These are phyloP conservation scores for Keithomyces neogunnii DNA, from an alignment of 2,329 filamentous ascomycete genomes.

Conservation along the genomic window DNA sequence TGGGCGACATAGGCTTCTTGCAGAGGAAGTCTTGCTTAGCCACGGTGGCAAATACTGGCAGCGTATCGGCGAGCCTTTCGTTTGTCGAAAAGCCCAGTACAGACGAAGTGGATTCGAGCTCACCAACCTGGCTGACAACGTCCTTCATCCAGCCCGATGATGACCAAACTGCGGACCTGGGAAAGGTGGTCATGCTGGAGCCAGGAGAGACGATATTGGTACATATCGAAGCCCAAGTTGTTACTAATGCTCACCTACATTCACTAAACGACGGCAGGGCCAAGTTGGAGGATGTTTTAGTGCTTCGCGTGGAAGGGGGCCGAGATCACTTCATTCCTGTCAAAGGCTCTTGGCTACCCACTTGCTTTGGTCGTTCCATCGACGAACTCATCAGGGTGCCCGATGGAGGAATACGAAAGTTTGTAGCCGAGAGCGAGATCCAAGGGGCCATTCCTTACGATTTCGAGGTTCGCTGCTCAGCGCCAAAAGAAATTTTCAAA, in stretches of 20 bases:
- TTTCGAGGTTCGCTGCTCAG: slow-evolving; percentile 62
- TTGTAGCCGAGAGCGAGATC: slow-evolving; percentile 29
- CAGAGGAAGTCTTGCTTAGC: slow-evolving; percentile 57
- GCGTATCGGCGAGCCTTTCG: slow-evolving; percentile 67
- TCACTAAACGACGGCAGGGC: slow-evolving; percentile 61
- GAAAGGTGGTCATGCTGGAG: slow-evolving; percentile 56
- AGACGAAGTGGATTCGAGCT: slow-evolving; percentile 31
- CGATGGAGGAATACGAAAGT: slow-evolving; percentile 63
- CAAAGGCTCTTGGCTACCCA: slow-evolving; percentile 68
- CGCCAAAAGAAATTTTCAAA: slow-evolving; percentile 80
- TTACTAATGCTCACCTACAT: slow-evolving; percentile 53
- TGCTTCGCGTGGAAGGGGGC: slow-evolving; percentile 74
- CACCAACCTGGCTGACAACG: slow-evolving; percentile 62
- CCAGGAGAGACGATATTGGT: slow-evolving; percentile 77
- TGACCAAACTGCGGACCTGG: slow-evolving; percentile 22
- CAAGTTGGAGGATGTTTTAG: slow-evolving; percentile 74
- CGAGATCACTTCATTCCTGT: slow-evolving; percentile 88
- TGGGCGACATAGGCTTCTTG: slow-evolving; percentile 66
- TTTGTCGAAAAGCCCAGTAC: slow-evolving; percentile 66
- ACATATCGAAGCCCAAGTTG: slow-evolving; percentile 59
- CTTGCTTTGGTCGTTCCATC: slow-evolving; percentile 77
- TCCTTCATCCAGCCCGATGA: slow-evolving; percentile 44
- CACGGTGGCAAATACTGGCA: slow-evolving; percentile 87
- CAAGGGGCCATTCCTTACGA: slow-evolving; percentile 45
- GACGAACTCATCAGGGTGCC: slow-evolving; percentile 82